Percentiles rank a stretch among this genome's conserved stretches.
phyloP scores from a whole-genome alignment of 2,329 filamentous ascomycete species.

The Colletotrichum limetticola region DNA sequence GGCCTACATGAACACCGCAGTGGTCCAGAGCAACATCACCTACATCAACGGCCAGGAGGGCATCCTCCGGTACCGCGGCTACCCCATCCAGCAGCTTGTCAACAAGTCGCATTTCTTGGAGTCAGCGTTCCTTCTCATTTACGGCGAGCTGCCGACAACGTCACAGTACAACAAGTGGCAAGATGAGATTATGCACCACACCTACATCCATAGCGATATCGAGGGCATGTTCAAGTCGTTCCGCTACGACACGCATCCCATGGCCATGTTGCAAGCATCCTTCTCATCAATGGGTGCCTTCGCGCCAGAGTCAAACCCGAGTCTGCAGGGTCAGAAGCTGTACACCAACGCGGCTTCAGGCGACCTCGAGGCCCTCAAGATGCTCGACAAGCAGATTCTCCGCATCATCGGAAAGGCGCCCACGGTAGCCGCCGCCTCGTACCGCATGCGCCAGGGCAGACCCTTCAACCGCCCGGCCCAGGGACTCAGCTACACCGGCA shows the following conservation, averaged over 20 bases:
- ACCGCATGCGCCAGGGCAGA: slow-evolving; percentile 63
- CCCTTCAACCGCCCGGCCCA: slow-evolving; percentile 60
- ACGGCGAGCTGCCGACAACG: slow-evolving; percentile 59
- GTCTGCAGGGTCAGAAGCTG: slow-evolving; percentile 59
- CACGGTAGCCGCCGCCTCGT: slow-evolving; percentile 60
- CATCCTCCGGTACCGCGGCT: slow-evolving; percentile 62
- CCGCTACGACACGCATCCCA: slow-evolving; percentile 62
- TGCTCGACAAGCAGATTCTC: slow-evolving; percentile 63
- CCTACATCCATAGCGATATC: slow-evolving; percentile 59
- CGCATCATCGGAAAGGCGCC: slow-evolving; percentile 63
- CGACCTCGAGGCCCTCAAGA: slow-evolving; percentile 51
- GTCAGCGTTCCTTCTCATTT: slow-evolving; percentile 61
- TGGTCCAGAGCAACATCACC: slow-evolving; percentile 60
- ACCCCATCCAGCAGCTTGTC: slow-evolving; percentile 62
- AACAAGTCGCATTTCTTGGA: slow-evolving; percentile 61
- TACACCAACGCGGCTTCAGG: slow-evolving; percentile 58
- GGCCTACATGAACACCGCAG: slow-evolving; percentile 65
- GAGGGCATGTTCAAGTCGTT: slow-evolving; percentile 62
- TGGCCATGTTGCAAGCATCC: slow-evolving; percentile 61
- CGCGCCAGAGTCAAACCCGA: slow-evolving; percentile 61
- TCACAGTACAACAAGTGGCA: slow-evolving; percentile 54
- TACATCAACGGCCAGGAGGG: slow-evolving; percentile 64
- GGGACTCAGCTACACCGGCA: slow-evolving; percentile 63
- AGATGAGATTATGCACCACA: slow-evolving; percentile 62
- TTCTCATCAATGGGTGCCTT: slow-evolving; percentile 62